These are phyloP conservation scores for Marasmius fiardii DNA, from an alignment of 1,284 basidiomycete genomes.

Conservation along the genomic window DNA sequence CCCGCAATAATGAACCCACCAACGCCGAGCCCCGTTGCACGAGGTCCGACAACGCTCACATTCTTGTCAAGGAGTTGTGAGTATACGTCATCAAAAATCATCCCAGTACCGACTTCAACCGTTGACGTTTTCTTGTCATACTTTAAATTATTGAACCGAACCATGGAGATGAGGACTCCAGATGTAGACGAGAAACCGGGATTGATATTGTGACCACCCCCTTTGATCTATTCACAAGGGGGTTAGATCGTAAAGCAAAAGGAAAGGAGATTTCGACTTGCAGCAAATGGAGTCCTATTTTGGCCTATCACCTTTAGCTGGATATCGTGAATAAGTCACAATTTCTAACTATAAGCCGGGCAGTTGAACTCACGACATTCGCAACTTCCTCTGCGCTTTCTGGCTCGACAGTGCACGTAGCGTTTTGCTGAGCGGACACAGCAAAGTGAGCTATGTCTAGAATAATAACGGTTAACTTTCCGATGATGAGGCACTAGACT, in stretches of 20 bases:
- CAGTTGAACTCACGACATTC: constrained; percentile 25
- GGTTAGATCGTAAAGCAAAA: too few species aligned
- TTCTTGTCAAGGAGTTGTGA: constrained; percentile 26
- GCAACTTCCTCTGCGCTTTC: constrained; percentile 30
- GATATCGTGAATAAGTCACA: too few species aligned
- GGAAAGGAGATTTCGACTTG: too few species aligned
- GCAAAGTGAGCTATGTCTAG: background rate
- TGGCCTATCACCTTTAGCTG: too few species aligned
- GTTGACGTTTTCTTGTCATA: constrained; percentile 25
- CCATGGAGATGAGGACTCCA: constrained; percentile 46
- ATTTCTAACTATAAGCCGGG: too few species aligned
- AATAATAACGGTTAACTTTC: too few species aligned
- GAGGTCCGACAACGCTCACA: constrained; percentile 42
- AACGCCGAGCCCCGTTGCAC: constrained; percentile 25
- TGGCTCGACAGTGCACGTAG: constrained; percentile 36
- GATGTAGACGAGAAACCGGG: constrained; percentile 44
- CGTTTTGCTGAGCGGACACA: constrained; percentile 12
- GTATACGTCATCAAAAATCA: constrained; percentile 46
- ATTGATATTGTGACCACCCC: constrained; percentile 43
- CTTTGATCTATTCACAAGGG: constrained; percentile 43
- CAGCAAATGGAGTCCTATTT: too few species aligned
- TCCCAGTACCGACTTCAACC: constrained; percentile 40
- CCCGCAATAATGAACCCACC: constrained; percentile 43
- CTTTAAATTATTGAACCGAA: constrained; percentile 34
- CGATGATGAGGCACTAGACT: too few species aligned